Percentiles rank a stretch among this genome's conserved stretches.
Conservation (phyloP, 768 basidiomycete species). For the Lactarius trivialis region DNA sequence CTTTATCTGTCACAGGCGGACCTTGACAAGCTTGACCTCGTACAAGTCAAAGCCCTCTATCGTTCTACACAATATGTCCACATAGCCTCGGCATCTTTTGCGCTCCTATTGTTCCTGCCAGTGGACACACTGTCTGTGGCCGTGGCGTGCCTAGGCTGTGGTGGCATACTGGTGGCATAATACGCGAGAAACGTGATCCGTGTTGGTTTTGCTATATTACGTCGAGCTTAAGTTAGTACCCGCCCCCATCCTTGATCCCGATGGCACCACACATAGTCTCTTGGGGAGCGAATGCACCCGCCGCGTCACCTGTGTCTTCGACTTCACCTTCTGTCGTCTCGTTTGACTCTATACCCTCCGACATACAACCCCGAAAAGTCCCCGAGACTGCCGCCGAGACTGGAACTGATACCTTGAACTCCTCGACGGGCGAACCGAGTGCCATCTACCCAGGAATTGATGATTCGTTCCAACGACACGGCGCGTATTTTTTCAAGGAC, state of each 20-base stretch:
- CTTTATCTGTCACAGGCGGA: neutral
- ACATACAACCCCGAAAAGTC: neutral
- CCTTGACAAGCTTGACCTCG: neutral
- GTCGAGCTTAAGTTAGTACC: neutral
- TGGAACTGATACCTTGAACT: too few species aligned
- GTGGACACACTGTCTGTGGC: too few species aligned
- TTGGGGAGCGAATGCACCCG: neutral
- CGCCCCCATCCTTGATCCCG: neutral
- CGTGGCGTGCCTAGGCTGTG: too few species aligned
- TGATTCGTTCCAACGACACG: constrained; percentile 6
- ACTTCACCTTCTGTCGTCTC: neutral
- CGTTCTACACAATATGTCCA: too few species aligned
- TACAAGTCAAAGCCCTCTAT: too few species aligned
- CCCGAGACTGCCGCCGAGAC: neutral
- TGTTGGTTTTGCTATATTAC: neutral
- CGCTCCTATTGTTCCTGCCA: neutral
- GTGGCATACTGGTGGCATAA: neutral
- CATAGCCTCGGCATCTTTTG: neutral
- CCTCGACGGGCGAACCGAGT: too few species aligned
- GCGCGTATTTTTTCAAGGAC: constrained; percentile 15
- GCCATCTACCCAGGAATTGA: neutral
- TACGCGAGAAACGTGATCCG: neutral
- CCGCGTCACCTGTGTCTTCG: neutral
- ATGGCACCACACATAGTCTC: constrained; percentile 9
- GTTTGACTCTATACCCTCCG: neutral